phyloP scores from a whole-genome alignment of 1,284 basidiomycete genomes.

The Melampsora americana region DNA sequence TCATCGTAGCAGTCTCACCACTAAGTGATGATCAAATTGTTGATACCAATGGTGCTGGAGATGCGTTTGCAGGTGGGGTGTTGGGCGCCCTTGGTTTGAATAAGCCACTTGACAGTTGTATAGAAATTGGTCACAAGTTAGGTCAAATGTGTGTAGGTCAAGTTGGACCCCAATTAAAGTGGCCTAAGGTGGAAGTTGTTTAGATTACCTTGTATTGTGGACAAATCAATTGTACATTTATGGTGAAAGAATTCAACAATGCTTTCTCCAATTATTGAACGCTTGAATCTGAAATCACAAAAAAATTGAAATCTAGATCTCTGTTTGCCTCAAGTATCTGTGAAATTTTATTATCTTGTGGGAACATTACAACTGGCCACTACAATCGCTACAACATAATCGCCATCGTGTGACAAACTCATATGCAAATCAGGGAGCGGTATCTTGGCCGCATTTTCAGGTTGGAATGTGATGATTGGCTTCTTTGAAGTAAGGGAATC shows the following conservation, averaged over 20 bases:
- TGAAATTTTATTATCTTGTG: neutral
- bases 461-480: neutral
- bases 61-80: slow-evolving; percentile 98
- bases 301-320: neutral
- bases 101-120: slow-evolving; percentile 72
- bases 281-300: too few relatives aligned
- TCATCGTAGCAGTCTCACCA: slow-evolving; percentile 63
- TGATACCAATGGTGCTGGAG: slow-evolving; percentile 99
- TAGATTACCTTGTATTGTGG: neutral
- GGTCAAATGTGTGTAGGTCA: slow-evolving; percentile 83
- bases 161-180: slow-evolving; percentile 59
- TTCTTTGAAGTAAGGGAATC: neutral
- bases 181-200: slow-evolving; percentile 39
- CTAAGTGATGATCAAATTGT: slow-evolving; percentile 72
- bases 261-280: neutral
- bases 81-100: slow-evolving; percentile 78
- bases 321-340: neutral
- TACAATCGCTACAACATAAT: slow-evolving; percentile 47
- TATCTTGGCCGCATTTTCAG: neutral
- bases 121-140: slow-evolving; percentile 84
- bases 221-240: neutral
- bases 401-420: slow-evolving; percentile 48
- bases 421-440: slow-evolving; percentile 44
- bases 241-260: slow-evolving; percentile 2
- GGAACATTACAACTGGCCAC: slow-evolving; percentile 15